Conservation (phyloP, 768 basidiomycete genomes). For the Calocera cornea region DNA sequence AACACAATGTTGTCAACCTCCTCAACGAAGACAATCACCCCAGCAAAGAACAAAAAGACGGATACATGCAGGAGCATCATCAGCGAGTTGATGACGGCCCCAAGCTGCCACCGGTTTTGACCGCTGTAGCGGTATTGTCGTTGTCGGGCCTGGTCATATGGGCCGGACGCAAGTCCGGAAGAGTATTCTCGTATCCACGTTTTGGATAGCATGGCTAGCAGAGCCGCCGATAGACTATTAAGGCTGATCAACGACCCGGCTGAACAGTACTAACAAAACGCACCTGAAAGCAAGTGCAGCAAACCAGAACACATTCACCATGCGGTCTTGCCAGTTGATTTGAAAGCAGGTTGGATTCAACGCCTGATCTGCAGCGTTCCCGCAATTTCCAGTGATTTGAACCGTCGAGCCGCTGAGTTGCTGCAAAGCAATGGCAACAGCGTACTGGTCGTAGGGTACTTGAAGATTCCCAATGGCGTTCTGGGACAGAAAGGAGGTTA, state of each 20-base stretch:
- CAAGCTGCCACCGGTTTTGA: conserved; percentile 29
- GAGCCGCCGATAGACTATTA: conserved; percentile 17
- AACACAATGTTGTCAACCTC: background rate
- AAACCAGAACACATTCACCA: conserved; percentile 35
- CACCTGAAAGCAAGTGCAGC: conserved; percentile 14
- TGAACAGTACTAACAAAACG: background rate
- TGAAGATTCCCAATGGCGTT: background rate
- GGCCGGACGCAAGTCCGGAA: conserved; percentile 14
- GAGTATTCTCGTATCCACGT: conserved; percentile 35
- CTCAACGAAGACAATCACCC: conserved; percentile 32
- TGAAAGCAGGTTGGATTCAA: background rate
- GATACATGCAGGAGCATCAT: conserved; percentile 40
- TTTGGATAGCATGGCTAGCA: conserved; percentile 35
- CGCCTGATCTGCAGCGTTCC: background rate
- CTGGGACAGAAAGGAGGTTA: conserved; percentile 19
- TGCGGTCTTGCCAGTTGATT: conserved; percentile 8
- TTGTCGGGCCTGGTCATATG: conserved; percentile 30
- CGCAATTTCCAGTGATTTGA: background rate
- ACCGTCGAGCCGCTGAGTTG: background rate
- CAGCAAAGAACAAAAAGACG: conserved; percentile 38
- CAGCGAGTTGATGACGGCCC: conserved; percentile 30
- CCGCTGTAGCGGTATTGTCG: conserved; percentile 32
- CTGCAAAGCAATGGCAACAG: background rate
- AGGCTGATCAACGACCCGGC: background rate
- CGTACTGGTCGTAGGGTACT: background rate